Base-by-base conservation (phyloP, 2,329 filamentous ascomycete species). In the Trichoderma guizhouense region DNA sequence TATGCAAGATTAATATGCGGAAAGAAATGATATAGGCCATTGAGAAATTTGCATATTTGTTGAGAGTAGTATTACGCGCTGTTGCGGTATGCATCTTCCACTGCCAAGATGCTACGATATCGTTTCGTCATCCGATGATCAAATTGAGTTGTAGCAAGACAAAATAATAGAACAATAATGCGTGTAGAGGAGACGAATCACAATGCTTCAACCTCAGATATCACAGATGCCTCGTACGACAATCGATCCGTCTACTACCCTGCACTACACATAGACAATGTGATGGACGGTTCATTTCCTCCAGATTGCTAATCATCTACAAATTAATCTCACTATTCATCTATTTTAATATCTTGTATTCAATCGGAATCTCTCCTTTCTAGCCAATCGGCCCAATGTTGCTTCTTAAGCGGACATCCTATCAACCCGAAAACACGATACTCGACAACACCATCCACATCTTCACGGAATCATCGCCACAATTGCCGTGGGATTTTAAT, bases 391-490 rank as follows among this genome's bases (percentile, higher is more conserved):
- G 57, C 28, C 12, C 3, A 34, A 60, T 21, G 28, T 60, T 34
- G 9, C 5, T 21, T 60, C 30, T n/a, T 34, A 34, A 7, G 30
- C 28, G 57, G 30, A 18, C 32, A 34, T n/a, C 9, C 9, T 32
- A 32, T 60, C 57, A 7, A 14, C 26, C 55, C 28, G 55, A 58
- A n/a, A 28, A 32, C 55, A 32, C 6, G 26, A 51, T 51, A 1
- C 5, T 5, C 18, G 0, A 32, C 9, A n/a, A 9, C 30, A 4
- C 4, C 55, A n/a, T n/a, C 5, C n/a, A 3, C 18, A n/a, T 7
- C 55, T 32, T 28, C 9, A 14, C 2, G 1, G 5, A 5, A 24
- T 21, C 47, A 0, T 53, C 11, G 11, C 11, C n/a, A 24, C 21
- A 53, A 53, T 21, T 53, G 9, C n/a, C 47, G 21, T 14, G 11